These are phyloP conservation scores for Rubia occidens DNA, from an alignment of 305 asterid species.

Conservation along the genomic window DNA sequence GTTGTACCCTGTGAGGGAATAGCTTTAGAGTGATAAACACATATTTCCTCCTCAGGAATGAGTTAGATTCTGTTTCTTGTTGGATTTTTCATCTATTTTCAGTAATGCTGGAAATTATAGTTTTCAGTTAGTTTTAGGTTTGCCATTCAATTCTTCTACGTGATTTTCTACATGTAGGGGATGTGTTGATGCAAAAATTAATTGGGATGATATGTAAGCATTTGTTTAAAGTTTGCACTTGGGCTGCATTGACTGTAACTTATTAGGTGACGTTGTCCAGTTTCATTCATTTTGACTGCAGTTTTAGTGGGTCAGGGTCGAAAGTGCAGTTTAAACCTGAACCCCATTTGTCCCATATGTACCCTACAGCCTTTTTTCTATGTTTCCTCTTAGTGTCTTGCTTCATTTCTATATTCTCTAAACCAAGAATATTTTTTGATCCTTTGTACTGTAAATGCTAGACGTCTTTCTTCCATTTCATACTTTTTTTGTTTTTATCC, in stretches of 20 bases:
- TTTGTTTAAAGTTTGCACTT: background rate
- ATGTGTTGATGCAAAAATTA: background rate
- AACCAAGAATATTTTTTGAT: background rate
- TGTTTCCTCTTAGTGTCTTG: background rate
- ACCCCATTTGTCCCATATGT: background rate
- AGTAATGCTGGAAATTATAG: background rate
- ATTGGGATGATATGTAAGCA: conserved; percentile 1
- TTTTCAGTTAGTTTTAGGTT: background rate
- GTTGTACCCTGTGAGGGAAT: background rate
- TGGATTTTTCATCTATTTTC: background rate
- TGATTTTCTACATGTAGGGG: background rate
- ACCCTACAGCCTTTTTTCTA: background rate
- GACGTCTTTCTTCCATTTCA: background rate
- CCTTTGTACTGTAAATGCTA: too few relatives aligned
- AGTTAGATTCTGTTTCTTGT: background rate
- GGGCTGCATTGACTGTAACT: background rate
- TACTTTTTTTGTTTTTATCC: background rate
- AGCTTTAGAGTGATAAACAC: background rate
- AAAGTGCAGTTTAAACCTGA: background rate
- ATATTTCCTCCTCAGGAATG: background rate
- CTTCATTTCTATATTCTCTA: background rate
- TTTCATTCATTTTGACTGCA: background rate
- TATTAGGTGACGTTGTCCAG: background rate
- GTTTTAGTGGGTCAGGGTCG: background rate
- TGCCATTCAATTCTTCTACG: background rate